These are phyloP conservation scores for Micromonas commoda DNA, from an alignment of 139 green algal species.

Conservation along the genomic window DNA sequence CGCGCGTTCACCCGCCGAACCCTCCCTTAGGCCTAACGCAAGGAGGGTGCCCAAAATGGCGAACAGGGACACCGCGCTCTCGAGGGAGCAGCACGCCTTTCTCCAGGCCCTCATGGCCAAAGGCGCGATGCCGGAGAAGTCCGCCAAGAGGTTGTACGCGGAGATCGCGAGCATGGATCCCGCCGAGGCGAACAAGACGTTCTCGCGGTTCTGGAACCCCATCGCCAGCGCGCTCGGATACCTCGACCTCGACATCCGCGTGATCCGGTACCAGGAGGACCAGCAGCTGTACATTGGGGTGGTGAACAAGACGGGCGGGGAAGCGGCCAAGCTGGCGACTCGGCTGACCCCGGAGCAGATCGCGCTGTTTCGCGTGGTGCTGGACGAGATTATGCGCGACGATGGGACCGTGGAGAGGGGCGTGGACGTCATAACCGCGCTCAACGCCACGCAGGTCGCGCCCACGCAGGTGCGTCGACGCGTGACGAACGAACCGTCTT, in stretches of 20 bases:
- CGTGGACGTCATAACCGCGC: background rate
- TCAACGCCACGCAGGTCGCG: background rate
- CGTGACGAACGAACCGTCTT: too few relatives aligned
- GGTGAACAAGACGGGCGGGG: background rate
- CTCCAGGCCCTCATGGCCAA: background rate
- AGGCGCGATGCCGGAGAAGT: background rate
- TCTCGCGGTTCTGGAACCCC: background rate
- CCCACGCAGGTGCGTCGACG: too few relatives aligned
- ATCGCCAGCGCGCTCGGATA: background rate
- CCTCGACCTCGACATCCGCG: background rate
- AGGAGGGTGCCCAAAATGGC: too few relatives aligned
- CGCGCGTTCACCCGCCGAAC: too few relatives aligned
- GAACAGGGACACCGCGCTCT: background rate
- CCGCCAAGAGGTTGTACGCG: background rate
- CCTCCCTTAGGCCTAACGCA: too few relatives aligned
- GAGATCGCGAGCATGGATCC: background rate
- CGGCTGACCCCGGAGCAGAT: background rate
- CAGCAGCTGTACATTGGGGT: background rate
- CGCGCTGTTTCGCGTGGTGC: constrained; percentile 12
- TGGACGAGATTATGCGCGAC: constrained; percentile 16
- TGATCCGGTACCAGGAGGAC: background rate
- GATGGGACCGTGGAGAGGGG: background rate
- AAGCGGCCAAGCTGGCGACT: background rate
- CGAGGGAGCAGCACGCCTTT: background rate
- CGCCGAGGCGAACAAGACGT: background rate